Evolutionary conservation across 2,329 filamentous ascomycete genomes (phyloP).

Genomic region (Xylariomycetidae sp.): DNA sequence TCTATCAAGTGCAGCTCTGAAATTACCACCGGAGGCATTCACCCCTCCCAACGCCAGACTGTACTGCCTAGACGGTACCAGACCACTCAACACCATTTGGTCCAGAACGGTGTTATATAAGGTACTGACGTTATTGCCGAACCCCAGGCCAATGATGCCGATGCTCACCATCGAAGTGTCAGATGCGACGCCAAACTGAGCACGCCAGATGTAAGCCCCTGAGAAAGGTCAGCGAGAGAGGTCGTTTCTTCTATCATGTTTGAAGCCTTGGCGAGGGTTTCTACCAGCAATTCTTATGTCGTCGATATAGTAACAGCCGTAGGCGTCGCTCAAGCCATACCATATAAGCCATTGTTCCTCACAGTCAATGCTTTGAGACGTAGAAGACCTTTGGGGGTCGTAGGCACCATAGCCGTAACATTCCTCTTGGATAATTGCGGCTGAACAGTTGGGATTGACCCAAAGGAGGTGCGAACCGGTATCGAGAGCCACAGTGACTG

Average conservation of each 20-base stretch:
- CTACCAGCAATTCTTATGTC: no score
- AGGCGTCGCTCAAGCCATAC: conserved; percentile 6
- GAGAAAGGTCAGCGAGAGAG: no score
- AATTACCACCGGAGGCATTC: conserved; percentile 1
- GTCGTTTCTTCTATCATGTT: no score
- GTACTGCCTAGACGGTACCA: conserved; percentile 11
- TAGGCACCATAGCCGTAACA: conserved; percentile 12
- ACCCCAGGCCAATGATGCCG: conserved; percentile 14
- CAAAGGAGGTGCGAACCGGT: conserved; percentile 11
- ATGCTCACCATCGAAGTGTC: conserved; percentile 8
- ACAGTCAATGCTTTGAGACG: conserved; percentile 5
- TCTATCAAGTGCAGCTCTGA: no score
- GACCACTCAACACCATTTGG: conserved; percentile 5
- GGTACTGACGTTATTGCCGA: conserved; percentile 6
- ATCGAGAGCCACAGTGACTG: conserved; percentile 12
- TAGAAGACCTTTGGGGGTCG: conserved; percentile 7
- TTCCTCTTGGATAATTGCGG: conserved; percentile 2
- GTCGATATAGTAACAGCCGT: background rate
- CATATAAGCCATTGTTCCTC: conserved; percentile 5
- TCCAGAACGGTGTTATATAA: conserved; percentile 7
- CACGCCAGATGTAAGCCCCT: background rate
- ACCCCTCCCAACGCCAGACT: conserved; percentile 14
- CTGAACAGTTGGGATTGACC: conserved; percentile 14
- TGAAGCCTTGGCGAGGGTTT: no score
- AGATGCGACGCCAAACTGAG: conserved; percentile 11